Conservation (phyloP, 106 monocot species). For the Phalaenopsis equestris region DNA sequence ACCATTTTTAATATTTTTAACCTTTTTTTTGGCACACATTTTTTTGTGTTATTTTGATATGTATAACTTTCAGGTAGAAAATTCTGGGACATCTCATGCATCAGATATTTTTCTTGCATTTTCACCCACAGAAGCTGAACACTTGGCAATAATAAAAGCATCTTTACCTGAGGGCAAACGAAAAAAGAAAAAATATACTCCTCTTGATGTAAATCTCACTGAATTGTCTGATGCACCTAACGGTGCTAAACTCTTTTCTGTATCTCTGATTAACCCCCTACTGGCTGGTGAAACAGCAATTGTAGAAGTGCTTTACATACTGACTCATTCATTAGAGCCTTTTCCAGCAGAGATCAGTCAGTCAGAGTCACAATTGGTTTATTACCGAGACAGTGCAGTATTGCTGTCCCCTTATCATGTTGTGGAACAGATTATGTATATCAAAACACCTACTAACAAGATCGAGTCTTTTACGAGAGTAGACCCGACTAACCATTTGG, state of each 20-base stretch:
- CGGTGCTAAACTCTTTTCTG: conserved; percentile 39
- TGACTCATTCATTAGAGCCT: conserved; percentile 57
- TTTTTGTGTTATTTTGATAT: background rate
- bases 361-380: conserved; percentile 66
- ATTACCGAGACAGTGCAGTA: conserved; percentile 66
- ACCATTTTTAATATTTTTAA: background rate
- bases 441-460: conserved; percentile 56
- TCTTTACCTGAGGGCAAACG: conserved; percentile 46
- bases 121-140: conserved; percentile 54
- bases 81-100: conserved; percentile 44
- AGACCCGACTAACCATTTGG: conserved; percentile 50
- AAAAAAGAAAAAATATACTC: conserved; percentile 58
- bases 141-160: conserved; percentile 54
- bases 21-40: background rate
- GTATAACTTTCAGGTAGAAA: conserved; percentile 46
- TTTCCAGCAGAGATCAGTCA: conserved; percentile 73
- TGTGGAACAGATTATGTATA: conserved; percentile 48
- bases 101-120: conserved; percentile 65
- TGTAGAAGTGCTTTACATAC: conserved; percentile 45
- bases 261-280: conserved; percentile 39
- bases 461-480: conserved; percentile 66
- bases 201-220: conserved; percentile 31
- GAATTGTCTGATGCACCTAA: conserved; percentile 25
- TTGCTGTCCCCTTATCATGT: conserved; percentile 69
- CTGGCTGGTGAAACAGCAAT: conserved; percentile 34